Base-by-base conservation (phyloP, 2,329 filamentous ascomycete species). In the Curvularia lunata region DNA sequence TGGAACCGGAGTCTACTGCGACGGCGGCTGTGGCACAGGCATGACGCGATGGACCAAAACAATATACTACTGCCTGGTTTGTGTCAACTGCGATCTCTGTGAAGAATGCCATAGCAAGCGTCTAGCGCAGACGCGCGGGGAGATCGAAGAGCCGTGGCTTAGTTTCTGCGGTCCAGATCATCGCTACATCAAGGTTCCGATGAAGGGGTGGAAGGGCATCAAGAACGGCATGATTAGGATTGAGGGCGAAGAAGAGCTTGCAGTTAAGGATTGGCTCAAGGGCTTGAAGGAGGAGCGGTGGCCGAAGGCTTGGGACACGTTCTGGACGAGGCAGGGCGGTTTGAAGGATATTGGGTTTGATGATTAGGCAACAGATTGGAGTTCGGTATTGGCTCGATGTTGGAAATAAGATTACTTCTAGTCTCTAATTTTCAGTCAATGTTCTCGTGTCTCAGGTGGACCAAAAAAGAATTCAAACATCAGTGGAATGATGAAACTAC, bases 291-390 rank as follows among this genome's bases (percentile, higher is more conserved):
- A 67, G 34, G 56, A 60, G 21, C 58, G 54, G 32, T 71, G 65
- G 68, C 45, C 32, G 16, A 52, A 58, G 21, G 67, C 65, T 25
- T 71, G 66, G 66, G 56, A 62, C 28, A 41, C 9, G 12, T 68
- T 57, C 40, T 70, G 65, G 67, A 48, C 43, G 12, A 57, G 34
- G 32, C 56, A 64, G 34, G 58, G 55, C 25, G 57, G 59, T 5
- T 41, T 63, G 32, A 61, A 54, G 50, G 48, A 66, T 56, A 50
- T 66, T 19, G 56, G 43, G 1, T 6, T 32, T 1, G 43, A 41
- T 8, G 43, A 23, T 12, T 54, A 12, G n/a, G n/a, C n/a, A n/a
- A n/a, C n/a, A n/a, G n/a, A n/a, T n/a, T n/a, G n/a, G n/a, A n/a
- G n/a, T n/a, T n/a, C n/a, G n/a, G n/a, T n/a, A n/a, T n/a, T n/a